Conservation (phyloP, 805 yeast species). For the Teunomyces cretensis region DNA sequence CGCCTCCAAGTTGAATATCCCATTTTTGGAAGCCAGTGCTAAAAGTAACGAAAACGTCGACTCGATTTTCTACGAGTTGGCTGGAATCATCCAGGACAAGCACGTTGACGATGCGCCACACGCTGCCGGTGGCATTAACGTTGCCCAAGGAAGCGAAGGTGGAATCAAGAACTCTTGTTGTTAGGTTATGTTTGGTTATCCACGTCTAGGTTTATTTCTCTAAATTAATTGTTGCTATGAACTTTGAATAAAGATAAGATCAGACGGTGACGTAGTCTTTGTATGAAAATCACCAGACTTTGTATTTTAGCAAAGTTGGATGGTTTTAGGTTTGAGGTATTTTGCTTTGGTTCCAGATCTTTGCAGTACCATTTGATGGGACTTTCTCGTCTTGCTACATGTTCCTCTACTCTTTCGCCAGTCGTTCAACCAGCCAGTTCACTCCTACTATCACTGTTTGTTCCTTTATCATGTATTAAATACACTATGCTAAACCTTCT, state of each 20-base stretch:
- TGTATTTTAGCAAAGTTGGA: too few relatives aligned
- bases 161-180: slow-evolving; percentile 40
- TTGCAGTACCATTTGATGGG: too few relatives aligned
- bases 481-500: slow-evolving; percentile 42
- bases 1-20: slow-evolving; percentile 82
- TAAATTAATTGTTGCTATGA: slow-evolving; percentile 2
- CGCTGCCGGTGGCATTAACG: slow-evolving; percentile 39
- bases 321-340: too few relatives aligned
- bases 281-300: background rate
- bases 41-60: slow-evolving; percentile 91
- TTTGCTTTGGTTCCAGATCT: too few relatives aligned
- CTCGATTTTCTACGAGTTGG: slow-evolving; percentile 86
- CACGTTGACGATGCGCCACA: slow-evolving; percentile 44
- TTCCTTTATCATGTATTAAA: background rate
- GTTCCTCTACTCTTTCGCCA: too few relatives aligned
- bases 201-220: slow-evolving; percentile 3
- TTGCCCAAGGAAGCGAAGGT: slow-evolving; percentile 29
- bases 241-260: background rate
- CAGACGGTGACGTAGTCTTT: background rate
- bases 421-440: too few relatives aligned
- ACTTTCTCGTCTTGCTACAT: too few relatives aligned
- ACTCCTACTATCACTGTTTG: too few relatives aligned
- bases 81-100: slow-evolving; percentile 81
- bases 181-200: slow-evolving; percentile 13
- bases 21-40: slow-evolving; percentile 95